phyloP scores from a whole-genome alignment of 164 flowering plant species.

The Annona cherimola region DNA sequence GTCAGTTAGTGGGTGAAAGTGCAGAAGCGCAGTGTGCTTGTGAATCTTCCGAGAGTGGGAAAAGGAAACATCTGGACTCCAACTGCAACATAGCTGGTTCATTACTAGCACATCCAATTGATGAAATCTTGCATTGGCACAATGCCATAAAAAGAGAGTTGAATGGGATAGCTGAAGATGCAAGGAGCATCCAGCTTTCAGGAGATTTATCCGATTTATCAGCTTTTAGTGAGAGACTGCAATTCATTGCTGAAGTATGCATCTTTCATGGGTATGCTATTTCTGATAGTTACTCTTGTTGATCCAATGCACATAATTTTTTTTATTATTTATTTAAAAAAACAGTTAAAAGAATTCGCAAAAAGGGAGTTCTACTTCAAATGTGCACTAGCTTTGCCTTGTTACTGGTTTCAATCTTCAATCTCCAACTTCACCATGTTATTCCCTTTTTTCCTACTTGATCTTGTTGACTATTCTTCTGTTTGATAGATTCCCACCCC shows the following conservation, averaged over 20 bases:
- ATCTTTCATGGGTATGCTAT: constrained; percentile 76
- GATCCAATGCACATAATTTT: too few species aligned
- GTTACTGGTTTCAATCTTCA: too few species aligned
- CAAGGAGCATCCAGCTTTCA: constrained; percentile 59
- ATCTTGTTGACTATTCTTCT: too few species aligned
- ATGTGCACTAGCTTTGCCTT: too few species aligned
- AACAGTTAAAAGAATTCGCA: too few species aligned
- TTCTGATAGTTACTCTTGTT: background rate
- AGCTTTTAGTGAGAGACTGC: constrained; percentile 69
- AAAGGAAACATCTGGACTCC: constrained; percentile 54
- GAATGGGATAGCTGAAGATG: constrained; percentile 65
- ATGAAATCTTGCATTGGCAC: constrained; percentile 91
- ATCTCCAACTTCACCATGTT: too few species aligned
- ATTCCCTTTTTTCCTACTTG: too few species aligned
- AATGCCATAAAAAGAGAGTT: constrained; percentile 73
- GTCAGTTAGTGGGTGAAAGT: constrained; percentile 16
- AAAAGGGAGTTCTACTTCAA: too few species aligned
- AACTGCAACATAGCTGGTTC: constrained; percentile 23
- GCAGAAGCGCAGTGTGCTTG: constrained; percentile 33
- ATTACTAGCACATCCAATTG: constrained; percentile 44
- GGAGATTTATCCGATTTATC: constrained; percentile 76
- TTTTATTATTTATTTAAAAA: too few species aligned
- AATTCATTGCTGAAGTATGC: constrained; percentile 92
- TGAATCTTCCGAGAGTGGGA: constrained; percentile 34
- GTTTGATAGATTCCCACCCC: too few species aligned